A percentile compares a stretch with the other conserved stretches of the same genome.
These are phyloP conservation scores for Venturia asperata DNA, from an alignment of 2,329 filamentous ascomycete species.

Conservation along the genomic window DNA sequence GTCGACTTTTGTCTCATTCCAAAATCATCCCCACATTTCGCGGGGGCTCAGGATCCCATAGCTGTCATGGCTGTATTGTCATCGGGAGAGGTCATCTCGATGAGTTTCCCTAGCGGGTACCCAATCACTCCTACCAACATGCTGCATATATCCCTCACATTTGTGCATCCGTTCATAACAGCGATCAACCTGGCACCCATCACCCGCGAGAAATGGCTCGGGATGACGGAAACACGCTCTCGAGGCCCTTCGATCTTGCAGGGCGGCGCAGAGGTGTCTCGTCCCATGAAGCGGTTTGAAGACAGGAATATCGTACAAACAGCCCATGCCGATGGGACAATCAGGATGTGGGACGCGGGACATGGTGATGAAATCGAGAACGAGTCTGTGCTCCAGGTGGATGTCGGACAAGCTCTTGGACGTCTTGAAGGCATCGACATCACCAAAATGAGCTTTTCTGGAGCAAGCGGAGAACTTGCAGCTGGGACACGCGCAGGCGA, in stretches of 20 bases:
- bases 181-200: constrained; percentile 65
- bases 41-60: constrained; percentile 82
- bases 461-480: constrained; percentile 75
- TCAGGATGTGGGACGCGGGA: constrained; percentile 89
- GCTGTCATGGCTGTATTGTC: constrained; percentile 71
- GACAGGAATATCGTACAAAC: constrained; percentile 77
- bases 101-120: constrained; percentile 88
- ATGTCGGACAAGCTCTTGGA: constrained; percentile 74
- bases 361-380: constrained; percentile 94
- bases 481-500: constrained; percentile 80
- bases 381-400: constrained; percentile 69
- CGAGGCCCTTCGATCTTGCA: constrained; percentile 70
- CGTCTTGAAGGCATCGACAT: constrained; percentile 72
- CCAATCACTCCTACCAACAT: constrained; percentile 90
- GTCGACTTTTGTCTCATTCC: constrained; percentile 78
- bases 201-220: constrained; percentile 76
- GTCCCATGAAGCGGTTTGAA: constrained; percentile 69
- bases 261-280: constrained; percentile 67
- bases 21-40: constrained; percentile 74
- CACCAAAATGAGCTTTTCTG: constrained; percentile 69
- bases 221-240: constrained; percentile 75
- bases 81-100: constrained; percentile 80
- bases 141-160: constrained; percentile 76
- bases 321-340: constrained; percentile 81
- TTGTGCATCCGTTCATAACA: constrained; percentile 84